phyloP scores from a whole-genome alignment of 768 basidiomycete species.

The Cystofilobasidium bisporidii region DNA sequence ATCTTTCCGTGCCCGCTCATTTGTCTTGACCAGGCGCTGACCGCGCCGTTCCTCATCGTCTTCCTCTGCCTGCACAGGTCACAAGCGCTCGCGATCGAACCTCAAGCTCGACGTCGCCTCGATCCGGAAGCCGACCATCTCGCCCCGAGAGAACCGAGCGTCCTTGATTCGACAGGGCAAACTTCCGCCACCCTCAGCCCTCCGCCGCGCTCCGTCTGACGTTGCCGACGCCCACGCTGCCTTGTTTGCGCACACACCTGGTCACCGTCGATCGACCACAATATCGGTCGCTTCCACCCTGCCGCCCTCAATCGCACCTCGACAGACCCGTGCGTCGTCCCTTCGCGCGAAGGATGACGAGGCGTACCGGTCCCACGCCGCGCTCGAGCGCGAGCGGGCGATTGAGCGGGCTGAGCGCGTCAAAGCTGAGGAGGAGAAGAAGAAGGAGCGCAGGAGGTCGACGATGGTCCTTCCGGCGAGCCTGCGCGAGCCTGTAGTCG shows the following conservation, averaged over 20 bases:
- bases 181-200: not conserved
- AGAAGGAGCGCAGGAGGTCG: not conserved
- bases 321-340: constrained; percentile 2
- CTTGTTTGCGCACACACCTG: not conserved
- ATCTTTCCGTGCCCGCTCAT: too few species aligned
- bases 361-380: not conserved
- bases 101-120: constrained; percentile 1
- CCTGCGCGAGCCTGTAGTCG: too few species aligned
- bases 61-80: too few species aligned
- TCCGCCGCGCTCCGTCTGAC: not conserved
- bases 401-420: too few species aligned
- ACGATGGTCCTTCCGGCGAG: not conserved
- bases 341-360: not conserved
- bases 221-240: not conserved
- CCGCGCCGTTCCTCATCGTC: too few species aligned
- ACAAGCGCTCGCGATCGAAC: not conserved
- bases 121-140: not conserved
- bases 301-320: not conserved
- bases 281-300: not conserved
- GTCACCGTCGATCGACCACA: not conserved
- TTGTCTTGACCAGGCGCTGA: too few species aligned
- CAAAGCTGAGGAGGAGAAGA: not conserved
- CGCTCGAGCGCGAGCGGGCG: not conserved
- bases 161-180: not conserved
- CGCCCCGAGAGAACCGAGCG: constrained; percentile 1